Conservation (phyloP, 2,329 filamentous ascomycete species). For the Neophaeococcomyces mojaviensis region DNA sequence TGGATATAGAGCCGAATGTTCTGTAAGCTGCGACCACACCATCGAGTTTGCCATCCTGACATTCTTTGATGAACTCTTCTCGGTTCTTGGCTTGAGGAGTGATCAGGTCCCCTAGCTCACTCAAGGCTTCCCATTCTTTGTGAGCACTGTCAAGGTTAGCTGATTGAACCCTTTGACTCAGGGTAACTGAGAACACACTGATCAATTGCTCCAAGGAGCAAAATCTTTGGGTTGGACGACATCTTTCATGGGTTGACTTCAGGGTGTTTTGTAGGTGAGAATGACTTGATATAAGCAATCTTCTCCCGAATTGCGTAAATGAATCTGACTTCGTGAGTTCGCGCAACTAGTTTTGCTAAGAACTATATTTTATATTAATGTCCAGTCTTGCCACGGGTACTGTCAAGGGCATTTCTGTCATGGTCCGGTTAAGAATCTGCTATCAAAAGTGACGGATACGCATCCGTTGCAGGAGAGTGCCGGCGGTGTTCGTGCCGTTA, state of each 20-base stretch:
- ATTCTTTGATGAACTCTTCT: constrained; percentile 62
- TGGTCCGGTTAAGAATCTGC: no score
- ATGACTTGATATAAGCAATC: no score
- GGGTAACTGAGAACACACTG: constrained; percentile 45
- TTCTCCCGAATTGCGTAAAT: no score
- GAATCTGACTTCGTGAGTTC: no score
- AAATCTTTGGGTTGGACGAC: constrained; percentile 47
- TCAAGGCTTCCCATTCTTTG: constrained; percentile 56
- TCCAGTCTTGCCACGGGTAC: no score
- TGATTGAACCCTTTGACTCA: constrained; percentile 4
- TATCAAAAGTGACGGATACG: no score
- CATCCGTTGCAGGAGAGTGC: no score
- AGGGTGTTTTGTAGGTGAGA: no score
- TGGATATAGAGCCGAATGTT: constrained; percentile 56
- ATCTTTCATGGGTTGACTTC: background rate
- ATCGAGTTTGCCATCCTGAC: constrained; percentile 57
- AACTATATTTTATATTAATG: no score
- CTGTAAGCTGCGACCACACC: constrained; percentile 60
- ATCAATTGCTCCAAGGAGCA: constrained; percentile 56
- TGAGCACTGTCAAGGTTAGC: constrained; percentile 43
- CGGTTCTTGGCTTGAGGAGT: constrained; percentile 55
- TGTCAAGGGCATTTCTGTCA: no score
- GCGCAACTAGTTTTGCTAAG: no score
- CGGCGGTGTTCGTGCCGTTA: no score
- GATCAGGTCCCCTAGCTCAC: constrained; percentile 57